A percentile compares a stretch with the other conserved stretches of the same genome.
Evolutionary conservation across 257 asterid species (phyloP).

Genomic region (Lycium ferocissimum): DNA sequence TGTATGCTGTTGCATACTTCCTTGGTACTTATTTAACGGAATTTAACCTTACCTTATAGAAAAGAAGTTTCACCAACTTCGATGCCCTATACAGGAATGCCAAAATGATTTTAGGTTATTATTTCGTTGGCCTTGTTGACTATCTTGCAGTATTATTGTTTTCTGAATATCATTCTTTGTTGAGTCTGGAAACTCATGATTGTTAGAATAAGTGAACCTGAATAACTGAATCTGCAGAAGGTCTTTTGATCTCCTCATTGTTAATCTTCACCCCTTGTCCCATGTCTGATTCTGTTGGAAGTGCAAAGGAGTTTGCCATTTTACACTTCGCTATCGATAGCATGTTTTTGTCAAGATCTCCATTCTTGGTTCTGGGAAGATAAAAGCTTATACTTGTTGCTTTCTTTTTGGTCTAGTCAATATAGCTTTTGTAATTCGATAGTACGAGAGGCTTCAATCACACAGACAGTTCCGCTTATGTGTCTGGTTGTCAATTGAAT

Average conservation of each 20-base stretch:
- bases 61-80: not conserved
- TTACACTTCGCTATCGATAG: not conserved
- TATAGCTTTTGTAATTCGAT: not conserved
- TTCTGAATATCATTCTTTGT: constrained; percentile 10
- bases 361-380: constrained; percentile 2
- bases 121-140: constrained; percentile 11
- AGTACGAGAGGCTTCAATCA: not conserved
- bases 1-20: not conserved
- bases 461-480: not conserved
- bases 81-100: not conserved
- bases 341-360: not conserved
- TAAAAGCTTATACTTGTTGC: not conserved
- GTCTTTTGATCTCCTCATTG: not conserved
- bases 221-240: not conserved
- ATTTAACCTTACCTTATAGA: not conserved
- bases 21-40: not conserved
- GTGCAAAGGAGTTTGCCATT: not conserved
- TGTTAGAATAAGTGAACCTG: not conserved
- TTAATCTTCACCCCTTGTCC: not conserved
- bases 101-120: constrained; percentile 1
- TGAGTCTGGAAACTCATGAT: constrained; percentile 13
- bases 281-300: constrained; percentile 1
- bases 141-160: not conserved
- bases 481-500: not conserved
- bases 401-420: constrained; percentile 14